Percentiles rank a stretch among this genome's conserved stretches.
phyloP scores from a whole-genome alignment of 805 yeast genomes.

The Candida incommunis region DNA sequence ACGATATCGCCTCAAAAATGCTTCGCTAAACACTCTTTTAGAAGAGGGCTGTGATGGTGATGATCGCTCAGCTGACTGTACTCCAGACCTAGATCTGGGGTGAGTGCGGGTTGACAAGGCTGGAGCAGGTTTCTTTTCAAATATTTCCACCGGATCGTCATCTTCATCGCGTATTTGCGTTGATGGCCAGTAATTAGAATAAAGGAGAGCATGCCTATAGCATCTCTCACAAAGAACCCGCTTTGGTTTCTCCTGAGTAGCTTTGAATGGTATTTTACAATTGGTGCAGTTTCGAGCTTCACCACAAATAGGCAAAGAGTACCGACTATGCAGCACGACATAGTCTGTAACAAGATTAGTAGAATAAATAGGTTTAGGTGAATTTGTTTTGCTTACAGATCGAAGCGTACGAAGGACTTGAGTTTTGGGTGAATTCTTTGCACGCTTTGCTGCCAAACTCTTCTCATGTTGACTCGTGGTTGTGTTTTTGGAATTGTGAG shows the following conservation, averaged over 20 bases:
- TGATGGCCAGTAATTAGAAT: conserved; percentile 17
- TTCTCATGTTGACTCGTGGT: no score
- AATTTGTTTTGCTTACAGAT: conserved; percentile 1
- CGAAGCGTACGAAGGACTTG: neutral
- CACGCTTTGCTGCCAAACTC: no score
- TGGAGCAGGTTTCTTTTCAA: neutral
- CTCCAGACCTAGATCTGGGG: neutral
- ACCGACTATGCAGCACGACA: neutral
- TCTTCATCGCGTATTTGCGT: neutral
- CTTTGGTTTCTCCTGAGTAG: conserved; percentile 7
- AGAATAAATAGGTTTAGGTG: neutral
- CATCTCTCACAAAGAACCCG: conserved; percentile 18
- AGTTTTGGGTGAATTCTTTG: no score
- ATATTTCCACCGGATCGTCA: conserved; percentile 6
- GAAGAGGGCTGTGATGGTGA: neutral
- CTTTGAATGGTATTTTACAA: conserved; percentile 9
- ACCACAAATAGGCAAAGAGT: neutral
- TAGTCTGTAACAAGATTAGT: neutral
- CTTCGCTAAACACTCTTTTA: neutral
- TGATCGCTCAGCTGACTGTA: no score
- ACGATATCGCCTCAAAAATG: neutral
- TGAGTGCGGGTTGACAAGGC: neutral
- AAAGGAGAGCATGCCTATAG: conserved; percentile 18
- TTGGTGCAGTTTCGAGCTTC: conserved; percentile 7
- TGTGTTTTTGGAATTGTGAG: no score